Evolutionary conservation across 2,329 filamentous ascomycete species (phyloP), one percentile per base, ranked within the genome.

Genomic region (Alternaria gansuensis): DNA sequence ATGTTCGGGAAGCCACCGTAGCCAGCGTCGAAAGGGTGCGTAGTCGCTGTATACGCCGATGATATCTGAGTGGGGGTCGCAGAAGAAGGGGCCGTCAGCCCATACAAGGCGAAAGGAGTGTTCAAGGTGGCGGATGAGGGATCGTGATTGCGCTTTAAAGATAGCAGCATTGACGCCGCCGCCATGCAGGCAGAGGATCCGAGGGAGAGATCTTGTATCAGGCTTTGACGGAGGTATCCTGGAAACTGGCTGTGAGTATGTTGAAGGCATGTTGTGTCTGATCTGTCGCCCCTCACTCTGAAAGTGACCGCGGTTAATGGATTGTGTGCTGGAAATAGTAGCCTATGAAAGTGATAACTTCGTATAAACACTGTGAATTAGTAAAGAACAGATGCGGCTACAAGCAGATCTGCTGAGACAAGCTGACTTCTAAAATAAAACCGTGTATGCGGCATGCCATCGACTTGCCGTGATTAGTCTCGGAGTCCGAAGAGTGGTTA

Each of bases 141-240:
- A 80, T 62, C 90, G 89, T 66, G 87, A 86, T 78, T 93, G 90
- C 10, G 84, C 75, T 60, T 83, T 80, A 80, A 93, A 93, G 74
- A 92, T 86, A 39, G 82, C 73, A n/a, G 84, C 87, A 70, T 90
- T 92, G 64, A 88, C 87, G 60, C 90, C 90, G 68, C 90, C 90
- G 73, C 90, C 90, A 76, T 93, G 90, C n/a, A 93, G 86, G 77
- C 90, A 93, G 66, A 93, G 87, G 66, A 93, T 87, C 59, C 90
- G 88, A 3, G 90, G 90, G 39, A 82, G 71, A 10, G 53, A 44
- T 13, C 41, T 67, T 24, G 73, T 67, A 57, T 73, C 68, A 9
- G 74, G 68, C 33, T 62, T 65, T 23, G 57, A 62, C 14, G 63
- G n/a, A 10, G 70, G 72, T 45, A 73, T 60, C 24, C 67, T 73